Evolutionary conservation across 805 yeast species (phyloP), one percentile per base, ranked within the genome.

Genomic region (Kazachstania psychrophila): DNA sequence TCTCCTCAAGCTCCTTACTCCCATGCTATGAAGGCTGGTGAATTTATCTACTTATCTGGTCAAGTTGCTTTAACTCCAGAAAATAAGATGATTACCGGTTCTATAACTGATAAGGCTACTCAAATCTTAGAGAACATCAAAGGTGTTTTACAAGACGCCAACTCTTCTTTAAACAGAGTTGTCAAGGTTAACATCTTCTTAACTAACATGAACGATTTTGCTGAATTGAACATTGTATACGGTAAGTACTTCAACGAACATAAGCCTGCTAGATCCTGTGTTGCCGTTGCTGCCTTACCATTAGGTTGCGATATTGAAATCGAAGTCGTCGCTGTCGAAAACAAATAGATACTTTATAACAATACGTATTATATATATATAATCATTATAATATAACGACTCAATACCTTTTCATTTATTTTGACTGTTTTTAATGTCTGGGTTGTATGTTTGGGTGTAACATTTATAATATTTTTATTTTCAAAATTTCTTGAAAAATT

Each of bases 251-350:
- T 85, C 68, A 71, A 59, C 54, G 68, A 64, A 32, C 89, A 80
- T 66, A 81, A 80, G 61, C 97, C 98, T 30, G 97, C 97, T 27
- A 85, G 98, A 74, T 84, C 96, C 2, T 92, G 96, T 70, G 94
- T 92, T 51, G 96, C 96, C 31, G 97, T 88, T 45, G 79, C 78
- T 64, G 77, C 75, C 45, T 77, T 92, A 51, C 98, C 98, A 43
- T 74, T 92, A 61, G 86, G 86, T 43, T 85, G 77, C 43, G 83
- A 75, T 44, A 70, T 68, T 48, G 98, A 92, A 69, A 74, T 92
- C 66, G 98, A 89, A 69, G 88, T 82, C 44, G 68, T 92, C 65
- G 98, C 97, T 42, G 68, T 82, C 40, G 95, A 80, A 63, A 68
- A 69, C 38, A 55, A 56, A 18, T 52, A 45, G 41, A 23, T 19